Evolutionary conservation across 164 flowering plant genomes (phyloP).

Genomic region (Magnolia changhungtana): DNA sequence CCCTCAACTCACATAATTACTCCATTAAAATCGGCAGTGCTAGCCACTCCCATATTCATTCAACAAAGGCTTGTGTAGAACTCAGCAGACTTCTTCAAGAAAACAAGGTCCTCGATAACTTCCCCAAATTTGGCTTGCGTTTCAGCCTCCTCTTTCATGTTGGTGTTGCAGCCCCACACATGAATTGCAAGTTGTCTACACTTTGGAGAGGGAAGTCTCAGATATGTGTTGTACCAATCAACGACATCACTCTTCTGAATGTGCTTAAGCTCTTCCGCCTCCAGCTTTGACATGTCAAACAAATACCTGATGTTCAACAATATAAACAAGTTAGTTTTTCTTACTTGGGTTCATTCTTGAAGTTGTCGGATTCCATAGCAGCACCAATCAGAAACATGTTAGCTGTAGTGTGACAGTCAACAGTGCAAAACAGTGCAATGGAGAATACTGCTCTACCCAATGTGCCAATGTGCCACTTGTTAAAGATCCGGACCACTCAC

Average conservation of each 20-base stretch:
- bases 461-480: too few species aligned
- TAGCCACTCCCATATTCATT: constrained; percentile 1
- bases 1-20: too few species aligned
- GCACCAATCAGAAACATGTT: too few species aligned
- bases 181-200: constrained; percentile 68
- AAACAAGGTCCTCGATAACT: constrained; percentile 45
- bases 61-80: constrained; percentile 73
- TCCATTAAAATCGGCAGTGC: neutral
- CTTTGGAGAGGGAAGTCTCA: constrained; percentile 54
- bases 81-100: constrained; percentile 51
- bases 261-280: constrained; percentile 61
- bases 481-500: too few species aligned
- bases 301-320: constrained; percentile 54
- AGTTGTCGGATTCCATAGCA: too few species aligned
- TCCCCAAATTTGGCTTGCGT: constrained; percentile 25
- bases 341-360: neutral
- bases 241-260: constrained; percentile 63
- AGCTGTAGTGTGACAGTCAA: too few species aligned
- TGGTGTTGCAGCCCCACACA: constrained; percentile 86
- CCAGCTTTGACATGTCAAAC: constrained; percentile 69
- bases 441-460: too few species aligned
- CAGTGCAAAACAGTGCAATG: too few species aligned
- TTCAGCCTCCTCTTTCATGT: constrained; percentile 36
- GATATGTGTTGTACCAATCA: constrained; percentile 65
- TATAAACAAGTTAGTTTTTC: neutral